A percentile compares a stretch with the other conserved stretches of the same genome.
These are phyloP conservation scores for Beauveria bassiana DNA, from an alignment of 2,329 filamentous ascomycete genomes.

Conservation along the genomic window DNA sequence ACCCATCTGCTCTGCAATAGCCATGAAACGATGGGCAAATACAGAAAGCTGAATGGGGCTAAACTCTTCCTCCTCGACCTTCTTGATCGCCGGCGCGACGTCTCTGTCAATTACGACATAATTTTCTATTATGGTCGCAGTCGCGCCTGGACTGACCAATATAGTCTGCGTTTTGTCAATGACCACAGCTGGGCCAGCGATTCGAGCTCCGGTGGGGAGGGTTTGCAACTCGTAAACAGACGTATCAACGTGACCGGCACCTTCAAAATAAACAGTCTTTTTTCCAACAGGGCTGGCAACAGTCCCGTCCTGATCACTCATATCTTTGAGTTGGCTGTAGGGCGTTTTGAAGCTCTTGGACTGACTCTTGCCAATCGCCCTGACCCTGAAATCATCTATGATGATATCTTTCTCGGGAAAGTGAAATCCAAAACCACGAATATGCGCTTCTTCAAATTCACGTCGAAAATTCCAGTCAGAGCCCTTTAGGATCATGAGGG, in stretches of 20 bases:
- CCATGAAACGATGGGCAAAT: slow-evolving; percentile 77
- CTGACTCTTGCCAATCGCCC: slow-evolving; percentile 24
- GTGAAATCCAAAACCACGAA: slow-evolving; percentile 69
- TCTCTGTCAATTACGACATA: slow-evolving; percentile 28
- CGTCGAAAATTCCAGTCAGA: slow-evolving; percentile 18
- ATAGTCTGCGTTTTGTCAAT: slow-evolving; percentile 67
- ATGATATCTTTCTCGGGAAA: slow-evolving; percentile 33
- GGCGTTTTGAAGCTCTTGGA: slow-evolving; percentile 16
- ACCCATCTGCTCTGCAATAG: slow-evolving; percentile 79
- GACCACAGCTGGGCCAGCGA: slow-evolving; percentile 39
- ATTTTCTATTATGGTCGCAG: slow-evolving; percentile 26
- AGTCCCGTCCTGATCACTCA: slow-evolving; percentile 1
- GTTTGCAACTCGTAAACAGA: slow-evolving; percentile 20
- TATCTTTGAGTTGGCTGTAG: slow-evolving; percentile 15
- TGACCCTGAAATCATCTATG: slow-evolving; percentile 35
- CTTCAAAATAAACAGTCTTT: slow-evolving; percentile 16
- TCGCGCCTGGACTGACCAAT: slow-evolving; percentile 47
- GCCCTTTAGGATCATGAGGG: slow-evolving; percentile 27
- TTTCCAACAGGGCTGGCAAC: slow-evolving; percentile 15
- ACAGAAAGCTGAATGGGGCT: slow-evolving; percentile 64
- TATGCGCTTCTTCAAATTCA: slow-evolving; percentile 47
- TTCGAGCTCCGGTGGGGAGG: slow-evolving; percentile 12
- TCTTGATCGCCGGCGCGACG: neutral
- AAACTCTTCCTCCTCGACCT: slow-evolving; percentile 15
- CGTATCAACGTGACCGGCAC: slow-evolving; percentile 18